Conservation (phyloP, 1,284 basidiomycete species). For the Moesziomyces parantarcticus region DNA sequence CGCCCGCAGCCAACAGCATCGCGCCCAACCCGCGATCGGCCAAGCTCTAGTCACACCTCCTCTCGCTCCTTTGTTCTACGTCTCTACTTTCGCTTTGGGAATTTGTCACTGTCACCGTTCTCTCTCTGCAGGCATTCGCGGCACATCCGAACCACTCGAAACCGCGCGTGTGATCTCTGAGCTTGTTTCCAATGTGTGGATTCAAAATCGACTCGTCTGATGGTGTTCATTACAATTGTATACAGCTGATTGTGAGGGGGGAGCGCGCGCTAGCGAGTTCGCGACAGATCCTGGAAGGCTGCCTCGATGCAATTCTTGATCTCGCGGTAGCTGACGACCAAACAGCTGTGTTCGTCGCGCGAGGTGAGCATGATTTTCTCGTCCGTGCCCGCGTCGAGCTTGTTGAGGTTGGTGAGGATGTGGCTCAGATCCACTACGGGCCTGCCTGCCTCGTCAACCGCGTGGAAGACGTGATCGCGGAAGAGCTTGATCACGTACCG, state of each 20-base stretch:
- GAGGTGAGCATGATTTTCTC: conserved; percentile 94
- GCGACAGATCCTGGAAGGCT: conserved; percentile 58
- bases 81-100: not conserved
- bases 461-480: conserved; percentile 98
- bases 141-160: no score
- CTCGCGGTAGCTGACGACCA: conserved; percentile 94
- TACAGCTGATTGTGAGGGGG: not conserved
- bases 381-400: conserved; percentile 89
- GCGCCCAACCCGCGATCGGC: conserved; percentile 18
- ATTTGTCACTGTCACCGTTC: conserved; percentile 14
- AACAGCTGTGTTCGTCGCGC: conserved; percentile 92
- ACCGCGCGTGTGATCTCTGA: no score
- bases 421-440: conserved; percentile 80
- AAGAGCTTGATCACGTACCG: conserved; percentile 98
- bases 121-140: not conserved
- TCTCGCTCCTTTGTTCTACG: not conserved
- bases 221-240: not conserved
- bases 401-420: conserved; percentile 65
- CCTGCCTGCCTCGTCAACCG: conserved; percentile 88
- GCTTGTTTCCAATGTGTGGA: no score
- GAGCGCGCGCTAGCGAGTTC: conserved; percentile 17
- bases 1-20: conserved; percentile 3
- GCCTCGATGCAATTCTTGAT: conserved; percentile 65
- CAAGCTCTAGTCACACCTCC: conserved; percentile 18
- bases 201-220: no score